Conservation (phyloP, 805 yeast genomes). For the Myxozyma kluyveri region DNA sequence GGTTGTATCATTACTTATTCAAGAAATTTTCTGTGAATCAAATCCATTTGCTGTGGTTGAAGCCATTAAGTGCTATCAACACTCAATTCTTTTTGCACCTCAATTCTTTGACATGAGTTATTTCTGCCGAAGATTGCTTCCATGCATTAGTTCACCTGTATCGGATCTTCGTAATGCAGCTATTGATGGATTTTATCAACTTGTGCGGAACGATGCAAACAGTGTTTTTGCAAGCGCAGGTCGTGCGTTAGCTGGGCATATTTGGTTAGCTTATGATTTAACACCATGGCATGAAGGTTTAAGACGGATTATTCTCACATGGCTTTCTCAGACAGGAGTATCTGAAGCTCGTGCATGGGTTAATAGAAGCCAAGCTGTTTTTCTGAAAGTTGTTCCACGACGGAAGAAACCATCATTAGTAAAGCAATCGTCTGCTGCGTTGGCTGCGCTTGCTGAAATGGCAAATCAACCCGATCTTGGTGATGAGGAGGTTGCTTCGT, state of each 20-base stretch:
- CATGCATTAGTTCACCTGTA: constrained; percentile 12
- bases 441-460: constrained; percentile 34
- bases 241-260: constrained; percentile 48
- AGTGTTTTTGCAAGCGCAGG: constrained; percentile 43
- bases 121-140: constrained; percentile 35
- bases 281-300: constrained; percentile 47
- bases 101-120: constrained; percentile 36
- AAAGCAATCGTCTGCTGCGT: constrained; percentile 42
- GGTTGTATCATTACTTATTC: constrained; percentile 41
- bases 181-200: constrained; percentile 56
- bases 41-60: constrained; percentile 38
- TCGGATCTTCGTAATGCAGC: constrained; percentile 42
- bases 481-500: constrained; percentile 50
- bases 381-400: constrained; percentile 28
- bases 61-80: constrained; percentile 46
- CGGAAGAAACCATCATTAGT: constrained; percentile 32
- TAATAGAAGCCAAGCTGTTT: constrained; percentile 49
- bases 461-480: constrained; percentile 43
- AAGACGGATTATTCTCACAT: constrained; percentile 49
- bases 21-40: constrained; percentile 39
- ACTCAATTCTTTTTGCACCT: constrained; percentile 49
- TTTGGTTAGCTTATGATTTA: constrained; percentile 60
- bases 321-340: constrained; percentile 56
- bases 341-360: constrained; percentile 55
- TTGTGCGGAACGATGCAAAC: constrained; percentile 54